Percentiles rank a stretch among this genome's conserved stretches.
Evolutionary conservation across 2,329 filamentous ascomycete genomes (phyloP).

Genomic region (Penicillium sp.): DNA sequence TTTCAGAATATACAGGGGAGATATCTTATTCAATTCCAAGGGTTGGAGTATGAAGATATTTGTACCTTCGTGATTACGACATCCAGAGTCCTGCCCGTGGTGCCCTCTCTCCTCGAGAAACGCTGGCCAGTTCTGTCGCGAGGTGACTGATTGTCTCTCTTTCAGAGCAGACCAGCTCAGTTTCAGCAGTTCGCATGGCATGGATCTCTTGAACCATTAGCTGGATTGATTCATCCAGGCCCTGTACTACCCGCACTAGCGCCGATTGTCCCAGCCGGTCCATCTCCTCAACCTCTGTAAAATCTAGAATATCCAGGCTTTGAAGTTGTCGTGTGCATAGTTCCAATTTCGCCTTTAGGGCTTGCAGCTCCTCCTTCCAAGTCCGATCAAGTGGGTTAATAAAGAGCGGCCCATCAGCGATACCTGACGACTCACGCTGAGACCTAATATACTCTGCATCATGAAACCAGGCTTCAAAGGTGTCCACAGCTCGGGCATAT

Average conservation of each 20-base stretch:
- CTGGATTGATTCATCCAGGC: conserved; percentile 34
- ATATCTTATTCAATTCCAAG: neutral
- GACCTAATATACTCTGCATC: conserved; percentile 33
- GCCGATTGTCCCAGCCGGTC: conserved; percentile 36
- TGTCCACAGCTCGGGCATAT: conserved; percentile 34
- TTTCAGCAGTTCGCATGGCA: conserved; percentile 40
- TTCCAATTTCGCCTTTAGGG: conserved; percentile 39
- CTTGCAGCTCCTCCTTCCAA: conserved; percentile 41
- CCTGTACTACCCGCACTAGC: conserved; percentile 33
- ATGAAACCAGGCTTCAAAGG: conserved; percentile 44
- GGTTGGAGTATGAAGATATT: neutral
- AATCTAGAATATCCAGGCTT: conserved; percentile 40
- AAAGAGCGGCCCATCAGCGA: conserved; percentile 29
- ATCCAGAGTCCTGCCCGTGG: conserved; percentile 35
- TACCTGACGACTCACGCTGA: conserved; percentile 9
- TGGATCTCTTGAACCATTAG: conserved; percentile 45
- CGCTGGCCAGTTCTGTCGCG: conserved; percentile 29
- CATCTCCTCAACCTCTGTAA: conserved; percentile 31
- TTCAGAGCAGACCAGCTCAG: conserved; percentile 40
- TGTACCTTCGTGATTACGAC: neutral
- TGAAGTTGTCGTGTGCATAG: conserved; percentile 40
- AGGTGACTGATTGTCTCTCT: conserved; percentile 36
- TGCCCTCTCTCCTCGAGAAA: conserved; percentile 12
- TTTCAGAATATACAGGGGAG: neutral
- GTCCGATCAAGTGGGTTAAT: conserved; percentile 38